Conservation (phyloP, 75 land plant species). For the Sequoia sempervirens region DNA sequence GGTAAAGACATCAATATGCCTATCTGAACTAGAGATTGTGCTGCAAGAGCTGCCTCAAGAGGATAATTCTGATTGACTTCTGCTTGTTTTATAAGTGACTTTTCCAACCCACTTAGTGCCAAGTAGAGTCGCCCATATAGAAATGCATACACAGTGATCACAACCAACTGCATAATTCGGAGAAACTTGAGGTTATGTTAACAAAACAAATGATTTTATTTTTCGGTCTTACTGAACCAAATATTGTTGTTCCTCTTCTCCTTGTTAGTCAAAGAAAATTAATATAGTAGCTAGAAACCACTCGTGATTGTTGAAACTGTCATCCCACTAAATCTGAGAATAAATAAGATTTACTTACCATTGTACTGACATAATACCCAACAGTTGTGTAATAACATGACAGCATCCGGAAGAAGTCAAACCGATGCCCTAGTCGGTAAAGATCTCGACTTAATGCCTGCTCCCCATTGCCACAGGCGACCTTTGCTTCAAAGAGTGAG, state of each 20-base stretch:
- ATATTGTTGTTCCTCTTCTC: background rate
- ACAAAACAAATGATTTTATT: background rate
- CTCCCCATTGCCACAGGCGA: conserved; percentile 96
- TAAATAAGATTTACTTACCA: conserved; percentile 46
- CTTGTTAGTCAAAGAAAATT: background rate
- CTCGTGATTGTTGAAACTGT: no score
- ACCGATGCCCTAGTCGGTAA: conserved; percentile 92
- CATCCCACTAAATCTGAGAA: background rate
- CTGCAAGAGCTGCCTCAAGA: conserved; percentile 58
- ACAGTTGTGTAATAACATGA: conserved; percentile 91
- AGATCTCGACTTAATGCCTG: conserved; percentile 92
- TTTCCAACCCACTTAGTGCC: conserved; percentile 85
- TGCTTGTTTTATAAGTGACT: conserved; percentile 43
- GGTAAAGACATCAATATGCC: conserved; percentile 62
- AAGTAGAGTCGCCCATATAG: conserved; percentile 90
- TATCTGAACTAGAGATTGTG: conserved; percentile 61
- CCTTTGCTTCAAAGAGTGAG: conserved; percentile 94
- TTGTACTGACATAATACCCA: conserved; percentile 84
- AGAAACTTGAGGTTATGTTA: background rate
- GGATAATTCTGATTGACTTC: conserved; percentile 45
- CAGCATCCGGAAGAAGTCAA: conserved; percentile 95
- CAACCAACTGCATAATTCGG: conserved; percentile 60
- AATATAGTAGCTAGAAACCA: background rate
- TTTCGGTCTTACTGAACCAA: background rate
- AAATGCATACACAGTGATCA: conserved; percentile 76